Base-by-base conservation (phyloP, 1,284 basidiomycete species). In the Trichosporon inkin region DNA sequence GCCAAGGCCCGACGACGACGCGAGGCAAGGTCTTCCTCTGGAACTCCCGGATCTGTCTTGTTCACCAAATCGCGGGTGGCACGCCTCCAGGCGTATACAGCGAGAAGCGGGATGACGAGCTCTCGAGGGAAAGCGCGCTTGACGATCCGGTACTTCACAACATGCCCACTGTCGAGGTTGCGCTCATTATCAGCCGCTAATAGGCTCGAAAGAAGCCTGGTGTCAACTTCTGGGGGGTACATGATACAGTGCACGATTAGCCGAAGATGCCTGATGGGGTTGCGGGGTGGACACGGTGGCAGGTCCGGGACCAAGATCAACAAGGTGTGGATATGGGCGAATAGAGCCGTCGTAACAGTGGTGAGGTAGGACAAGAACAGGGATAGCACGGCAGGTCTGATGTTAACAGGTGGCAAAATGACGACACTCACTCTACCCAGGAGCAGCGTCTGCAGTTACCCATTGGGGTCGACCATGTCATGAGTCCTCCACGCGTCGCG, bases 281-380 rank as follows among this genome's bases (percentile, higher is more conserved):
- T 35, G 6, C 37, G n/a, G 0, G 52, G 57, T 4, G 65, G 67
- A 11, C 62, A 63, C 19, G 62, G 61, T 1, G 63, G 59, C 2
- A 62, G 56, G 1, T 35, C 13, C 2, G 63, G 57, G 10, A 38
- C 41, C 5, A 62, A 41, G 17, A 64, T 13, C 17, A 44, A 20
- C 3, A 62, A 41, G 0, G 37, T 39, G 24, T 55, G 59, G 16
- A 61, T 53, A 38, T 67, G 67, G 8, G 64, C 63, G 20, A 66
- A 55, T 7, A 68, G 56, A 7, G 61, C 56, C 0, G 53, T 51
- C 2, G 56, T 55, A 37, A 62, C 51, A 52, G 62, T 53, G 19
- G 61, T 39, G n/a, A 62, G 56, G 41, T 62, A 58, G 2, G 40
- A 54, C 4, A 44, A 41, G 16, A 56, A 53, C 1, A 60, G 44